Evolutionary conservation across 495 filamentous ascomycete species (phyloP).

Genomic region (Hypoxylon intermedium): DNA sequence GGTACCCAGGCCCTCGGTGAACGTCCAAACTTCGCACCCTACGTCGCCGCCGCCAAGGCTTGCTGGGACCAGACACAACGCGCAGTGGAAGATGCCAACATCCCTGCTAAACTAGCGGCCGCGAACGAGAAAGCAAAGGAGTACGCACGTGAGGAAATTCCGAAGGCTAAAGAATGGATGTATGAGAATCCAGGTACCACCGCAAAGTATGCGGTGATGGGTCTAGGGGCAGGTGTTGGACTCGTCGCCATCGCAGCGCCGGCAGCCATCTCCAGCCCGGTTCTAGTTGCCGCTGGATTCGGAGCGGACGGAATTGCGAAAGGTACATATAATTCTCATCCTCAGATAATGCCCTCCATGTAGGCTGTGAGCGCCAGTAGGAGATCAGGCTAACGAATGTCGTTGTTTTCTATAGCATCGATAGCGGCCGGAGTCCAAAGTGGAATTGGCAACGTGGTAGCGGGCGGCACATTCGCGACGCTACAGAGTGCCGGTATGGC

Average conservation of each 20-base stretch:
- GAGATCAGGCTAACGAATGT: neutral
- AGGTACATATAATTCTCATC: slow-evolving; percentile 2
- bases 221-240: neutral
- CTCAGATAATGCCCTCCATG: too few species aligned
- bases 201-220: neutral
- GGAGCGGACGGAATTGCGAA: slow-evolving; percentile 6
- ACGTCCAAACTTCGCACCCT: too few species aligned
- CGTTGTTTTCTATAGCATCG: slow-evolving; percentile 12
- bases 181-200: slow-evolving; percentile 7
- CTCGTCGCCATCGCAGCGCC: slow-evolving; percentile 1
- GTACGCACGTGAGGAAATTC: too few species aligned
- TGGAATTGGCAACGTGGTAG: slow-evolving; percentile 26
- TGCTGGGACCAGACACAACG: too few species aligned
- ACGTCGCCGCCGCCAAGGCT: too few species aligned
- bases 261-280: slow-evolving; percentile 1
- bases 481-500: slow-evolving; percentile 40
- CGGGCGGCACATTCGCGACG: slow-evolving; percentile 24
- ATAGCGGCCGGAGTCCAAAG: slow-evolving; percentile 28
- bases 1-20: too few species aligned
- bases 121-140: too few species aligned
- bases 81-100: too few species aligned
- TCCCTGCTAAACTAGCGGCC: too few species aligned
- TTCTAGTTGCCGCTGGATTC: slow-evolving; percentile 11
- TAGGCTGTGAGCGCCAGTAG: neutral
- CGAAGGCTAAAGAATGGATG: neutral